These are phyloP conservation scores for Tripterygium wilfordii DNA, from an alignment of 177 flowering plant genomes.

Conservation along the genomic window DNA sequence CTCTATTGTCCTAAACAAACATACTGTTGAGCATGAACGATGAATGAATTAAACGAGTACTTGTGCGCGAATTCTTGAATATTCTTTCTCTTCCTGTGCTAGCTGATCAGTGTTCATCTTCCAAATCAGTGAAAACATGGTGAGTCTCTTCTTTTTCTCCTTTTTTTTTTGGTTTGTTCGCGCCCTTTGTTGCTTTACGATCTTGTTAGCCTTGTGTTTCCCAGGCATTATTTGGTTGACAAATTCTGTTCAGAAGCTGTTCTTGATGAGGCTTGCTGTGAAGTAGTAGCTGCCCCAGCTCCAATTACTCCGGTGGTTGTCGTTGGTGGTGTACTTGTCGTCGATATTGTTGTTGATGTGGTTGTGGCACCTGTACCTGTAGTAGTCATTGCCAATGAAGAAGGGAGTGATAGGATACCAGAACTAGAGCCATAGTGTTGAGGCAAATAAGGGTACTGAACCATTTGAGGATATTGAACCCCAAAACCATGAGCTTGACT, in stretches of 20 bases:
- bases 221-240: constrained; percentile 19
- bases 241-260: constrained; percentile 31
- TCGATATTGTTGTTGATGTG: constrained; percentile 1
- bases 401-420: constrained; percentile 49
- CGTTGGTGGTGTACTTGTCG: too few relatives aligned
- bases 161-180: neutral
- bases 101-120: neutral
- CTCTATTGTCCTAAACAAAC: constrained; percentile 16
- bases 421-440: constrained; percentile 32
- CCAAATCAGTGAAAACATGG: too few relatives aligned
- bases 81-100: constrained; percentile 9
- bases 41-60: too few relatives aligned
- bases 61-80: too few relatives aligned
- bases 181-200: constrained; percentile 2
- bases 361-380: constrained; percentile 7
- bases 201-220: constrained; percentile 18
- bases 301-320: constrained; percentile 12
- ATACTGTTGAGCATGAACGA: too few relatives aligned
- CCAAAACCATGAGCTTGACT: constrained; percentile 45
- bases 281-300: constrained; percentile 19
- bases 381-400: constrained; percentile 22
- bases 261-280: constrained; percentile 25
- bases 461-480: constrained; percentile 44
- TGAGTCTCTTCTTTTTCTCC: neutral
- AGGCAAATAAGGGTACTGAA: constrained; percentile 47